These are phyloP conservation scores for Sclerotinia borealis DNA, from an alignment of 2,329 filamentous ascomycete species.

Conservation along the genomic window DNA sequence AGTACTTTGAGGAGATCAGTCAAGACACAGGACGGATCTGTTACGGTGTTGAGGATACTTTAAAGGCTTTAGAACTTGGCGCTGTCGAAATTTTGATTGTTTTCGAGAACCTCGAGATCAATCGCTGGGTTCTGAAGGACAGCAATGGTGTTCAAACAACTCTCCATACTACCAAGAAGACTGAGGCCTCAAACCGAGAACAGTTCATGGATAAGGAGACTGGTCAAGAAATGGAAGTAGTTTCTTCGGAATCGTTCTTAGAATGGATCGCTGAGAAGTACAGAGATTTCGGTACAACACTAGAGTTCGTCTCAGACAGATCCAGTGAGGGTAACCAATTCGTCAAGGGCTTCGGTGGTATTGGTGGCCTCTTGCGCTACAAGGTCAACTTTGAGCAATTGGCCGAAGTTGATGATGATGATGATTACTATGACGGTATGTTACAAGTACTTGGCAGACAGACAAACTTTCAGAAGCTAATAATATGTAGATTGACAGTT, in stretches of 20 bases:
- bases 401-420: conserved; percentile 81
- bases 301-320: conserved; percentile 96
- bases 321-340: conserved; percentile 99
- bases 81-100: conserved; percentile 93
- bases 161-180: conserved; percentile 81
- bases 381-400: conserved; percentile 99
- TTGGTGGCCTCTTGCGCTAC: conserved; percentile 94
- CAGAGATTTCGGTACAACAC: conserved; percentile 90
- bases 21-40: conserved; percentile 95
- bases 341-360: conserved; percentile 98
- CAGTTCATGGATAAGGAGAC: conserved; percentile 94
- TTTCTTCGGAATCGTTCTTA: conserved; percentile 85
- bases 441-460: neutral
- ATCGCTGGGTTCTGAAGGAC: conserved; percentile 82
- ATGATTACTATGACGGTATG: conserved; percentile 79
- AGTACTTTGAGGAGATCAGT: conserved; percentile 98
- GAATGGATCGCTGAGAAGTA: conserved; percentile 99
- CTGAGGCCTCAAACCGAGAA: conserved; percentile 69
- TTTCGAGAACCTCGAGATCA: conserved; percentile 95
- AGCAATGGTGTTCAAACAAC: conserved; percentile 66
- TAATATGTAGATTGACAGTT: conserved; percentile 69
- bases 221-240: conserved; percentile 93
- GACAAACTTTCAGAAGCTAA: conserved; percentile 17
- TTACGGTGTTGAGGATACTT: conserved; percentile 95
- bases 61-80: conserved; percentile 93